Evolutionary conservation across 768 basidiomycete genomes (phyloP), one percentile per base, ranked within the genome.

Genomic region (Dioszegia hungarica): DNA sequence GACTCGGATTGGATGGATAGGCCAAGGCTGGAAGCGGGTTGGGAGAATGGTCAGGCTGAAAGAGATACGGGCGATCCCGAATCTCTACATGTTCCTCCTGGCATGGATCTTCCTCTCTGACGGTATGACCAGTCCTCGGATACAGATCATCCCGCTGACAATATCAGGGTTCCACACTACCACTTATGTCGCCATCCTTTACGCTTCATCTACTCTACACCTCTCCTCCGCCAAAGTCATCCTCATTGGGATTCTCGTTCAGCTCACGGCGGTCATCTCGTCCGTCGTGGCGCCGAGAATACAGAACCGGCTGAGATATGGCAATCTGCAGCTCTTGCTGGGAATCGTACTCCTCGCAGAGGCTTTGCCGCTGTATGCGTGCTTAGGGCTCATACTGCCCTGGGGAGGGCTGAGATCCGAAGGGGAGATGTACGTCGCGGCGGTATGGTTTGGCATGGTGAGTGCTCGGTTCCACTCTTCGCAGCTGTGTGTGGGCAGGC

Each of bases 31-130:
- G 93, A 80, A 79, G 51, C 78, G 86, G 22, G 80, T 98, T 0
- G 85, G 83, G 0, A 79, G 77, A 29, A 91, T 91, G 87, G 78
- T 97, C 20, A 79, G 79, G 1, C 85, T 83, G 80, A 78, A 77
- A 8, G 86, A 94, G 69, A 84, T 93, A 37, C 82, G 82, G 72
- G 82, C 82, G 50, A 79, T 97, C 15, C 81, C 82, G 28, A 86
- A 90, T 67, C 91, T 92, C 0, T 98, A 93, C 79, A 82, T 82
- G 63, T 97, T 90, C 66, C 85, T 97, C 39, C 82, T 85, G 5
- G 90, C 94, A 0, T 97, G 93, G 92, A 93, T 95, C 73, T 81
- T 98, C 12, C 82, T 98, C 22, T 90, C 88, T 0, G 93, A 98
- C 67, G 89, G 90, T 88, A 50, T 40, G 82, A 75, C 28, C 3